Percentiles rank a stretch among this genome's conserved stretches.
Conservation (phyloP, 2,329 filamentous ascomycete genomes). For the Calonectria hawksworthii region DNA sequence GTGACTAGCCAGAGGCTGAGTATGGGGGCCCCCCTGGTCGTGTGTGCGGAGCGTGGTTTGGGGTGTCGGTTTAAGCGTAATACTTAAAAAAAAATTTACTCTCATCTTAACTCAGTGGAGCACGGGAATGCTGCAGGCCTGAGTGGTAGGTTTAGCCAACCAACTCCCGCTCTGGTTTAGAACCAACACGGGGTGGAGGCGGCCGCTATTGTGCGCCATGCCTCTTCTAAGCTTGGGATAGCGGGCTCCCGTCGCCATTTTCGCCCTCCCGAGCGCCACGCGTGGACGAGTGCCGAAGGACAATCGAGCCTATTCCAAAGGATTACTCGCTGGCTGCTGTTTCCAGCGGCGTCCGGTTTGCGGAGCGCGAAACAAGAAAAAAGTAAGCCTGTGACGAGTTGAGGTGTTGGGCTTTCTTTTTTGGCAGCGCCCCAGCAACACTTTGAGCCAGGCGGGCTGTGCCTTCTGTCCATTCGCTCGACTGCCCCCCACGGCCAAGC, state of each 20-base stretch:
- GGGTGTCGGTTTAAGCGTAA: conserved; percentile 10
- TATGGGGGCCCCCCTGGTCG: neutral
- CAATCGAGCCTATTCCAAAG: neutral
- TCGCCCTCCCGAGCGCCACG: neutral
- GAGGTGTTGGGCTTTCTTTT: neutral
- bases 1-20: neutral
- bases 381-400: neutral
- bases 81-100: neutral
- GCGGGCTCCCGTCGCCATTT: neutral
- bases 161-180: neutral
- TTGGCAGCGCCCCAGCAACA: neutral
- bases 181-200: neutral
- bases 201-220: neutral
- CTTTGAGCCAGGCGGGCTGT: neutral
- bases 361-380: neutral
- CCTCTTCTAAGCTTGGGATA: neutral
- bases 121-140: neutral
- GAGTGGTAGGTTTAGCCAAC: neutral
- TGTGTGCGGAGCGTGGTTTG: neutral
- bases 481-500: neutral
- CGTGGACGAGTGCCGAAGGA: neutral
- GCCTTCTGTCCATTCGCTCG: neutral
- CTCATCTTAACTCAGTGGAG: neutral
- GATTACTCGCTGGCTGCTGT: neutral
- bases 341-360: neutral